These are phyloP conservation scores for Psidium guajava DNA, from an alignment of 345 rosid species.

Conservation along the genomic window DNA sequence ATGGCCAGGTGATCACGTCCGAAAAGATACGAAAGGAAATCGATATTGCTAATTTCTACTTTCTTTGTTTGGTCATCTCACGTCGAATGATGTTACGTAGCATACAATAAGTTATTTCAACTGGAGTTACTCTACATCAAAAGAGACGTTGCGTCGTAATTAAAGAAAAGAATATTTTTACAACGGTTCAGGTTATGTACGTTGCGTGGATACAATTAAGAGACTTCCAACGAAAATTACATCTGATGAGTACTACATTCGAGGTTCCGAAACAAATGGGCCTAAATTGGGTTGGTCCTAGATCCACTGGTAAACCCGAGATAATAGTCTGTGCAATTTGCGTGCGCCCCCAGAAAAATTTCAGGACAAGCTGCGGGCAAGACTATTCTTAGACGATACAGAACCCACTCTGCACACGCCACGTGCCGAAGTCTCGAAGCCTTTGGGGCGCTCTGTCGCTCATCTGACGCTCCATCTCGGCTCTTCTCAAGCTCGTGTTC, in stretches of 20 bases:
- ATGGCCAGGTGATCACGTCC: rapidly evolving
- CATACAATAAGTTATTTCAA: background rate
- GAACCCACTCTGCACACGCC: background rate
- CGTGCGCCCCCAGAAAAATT: background rate
- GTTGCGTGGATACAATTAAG: background rate
- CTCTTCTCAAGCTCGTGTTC: background rate
- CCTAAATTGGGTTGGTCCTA: background rate
- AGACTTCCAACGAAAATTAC: background rate
- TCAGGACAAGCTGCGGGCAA: background rate
- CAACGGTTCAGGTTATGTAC: background rate
- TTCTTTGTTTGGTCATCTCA: background rate
- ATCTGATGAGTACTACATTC: background rate
- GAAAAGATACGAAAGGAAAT: background rate
- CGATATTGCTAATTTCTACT: background rate
- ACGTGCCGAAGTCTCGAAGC: background rate
- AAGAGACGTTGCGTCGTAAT: background rate
- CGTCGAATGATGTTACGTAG: background rate
- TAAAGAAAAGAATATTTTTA: background rate
- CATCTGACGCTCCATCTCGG: background rate
- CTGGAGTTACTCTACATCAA: background rate
- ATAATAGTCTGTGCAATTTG: background rate
- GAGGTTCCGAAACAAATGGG: background rate
- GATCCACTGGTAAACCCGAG: background rate
- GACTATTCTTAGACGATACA: background rate
- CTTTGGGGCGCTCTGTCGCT: background rate